Conservation (phyloP, 179 eudicot genomes). For the Amaranthus tricolor region DNA sequence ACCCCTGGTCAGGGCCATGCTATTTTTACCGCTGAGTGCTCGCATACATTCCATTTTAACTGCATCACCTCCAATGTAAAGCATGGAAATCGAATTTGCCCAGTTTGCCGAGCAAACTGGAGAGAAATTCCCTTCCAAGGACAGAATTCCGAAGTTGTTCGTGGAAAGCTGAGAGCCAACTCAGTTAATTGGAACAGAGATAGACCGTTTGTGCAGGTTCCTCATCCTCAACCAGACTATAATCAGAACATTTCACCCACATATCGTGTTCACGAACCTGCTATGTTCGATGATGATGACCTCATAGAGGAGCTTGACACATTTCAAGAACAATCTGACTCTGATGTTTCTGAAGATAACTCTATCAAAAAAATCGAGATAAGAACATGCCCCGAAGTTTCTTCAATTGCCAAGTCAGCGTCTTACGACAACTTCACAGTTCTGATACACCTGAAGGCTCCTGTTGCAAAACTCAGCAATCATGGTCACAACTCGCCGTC, state of each 20-base stretch:
- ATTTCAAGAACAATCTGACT: conserved; percentile 22
- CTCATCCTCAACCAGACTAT: conserved; percentile 42
- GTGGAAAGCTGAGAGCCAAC: conserved; percentile 47
- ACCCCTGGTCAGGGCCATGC: conserved; percentile 74
- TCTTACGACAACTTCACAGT: conserved; percentile 48
- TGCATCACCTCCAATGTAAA: conserved; percentile 83
- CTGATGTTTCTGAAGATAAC: conserved; percentile 16
- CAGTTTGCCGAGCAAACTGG: conserved; percentile 80
- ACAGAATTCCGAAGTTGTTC: conserved; percentile 36
- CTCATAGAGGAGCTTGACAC: conserved; percentile 36
- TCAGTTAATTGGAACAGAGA: conserved; percentile 46
- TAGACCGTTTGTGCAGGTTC: conserved; percentile 39
- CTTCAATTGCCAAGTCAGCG: conserved; percentile 42
- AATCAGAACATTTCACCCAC: conserved; percentile 31
- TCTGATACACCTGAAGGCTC: conserved; percentile 74
- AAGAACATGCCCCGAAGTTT: conserved; percentile 58
- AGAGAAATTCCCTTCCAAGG: conserved; percentile 71
- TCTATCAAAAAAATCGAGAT: conserved; percentile 23
- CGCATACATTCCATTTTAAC: conserved; percentile 79
- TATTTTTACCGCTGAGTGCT: conserved; percentile 89
- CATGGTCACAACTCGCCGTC: conserved; percentile 10
- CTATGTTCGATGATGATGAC: conserved; percentile 60
- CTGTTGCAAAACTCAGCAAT: conserved; percentile 18
- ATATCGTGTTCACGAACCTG: conserved; percentile 56
- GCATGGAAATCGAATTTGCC: conserved; percentile 81